Conservation (phyloP, 2,329 filamentous ascomycete species). For the Fusarium albidum region DNA sequence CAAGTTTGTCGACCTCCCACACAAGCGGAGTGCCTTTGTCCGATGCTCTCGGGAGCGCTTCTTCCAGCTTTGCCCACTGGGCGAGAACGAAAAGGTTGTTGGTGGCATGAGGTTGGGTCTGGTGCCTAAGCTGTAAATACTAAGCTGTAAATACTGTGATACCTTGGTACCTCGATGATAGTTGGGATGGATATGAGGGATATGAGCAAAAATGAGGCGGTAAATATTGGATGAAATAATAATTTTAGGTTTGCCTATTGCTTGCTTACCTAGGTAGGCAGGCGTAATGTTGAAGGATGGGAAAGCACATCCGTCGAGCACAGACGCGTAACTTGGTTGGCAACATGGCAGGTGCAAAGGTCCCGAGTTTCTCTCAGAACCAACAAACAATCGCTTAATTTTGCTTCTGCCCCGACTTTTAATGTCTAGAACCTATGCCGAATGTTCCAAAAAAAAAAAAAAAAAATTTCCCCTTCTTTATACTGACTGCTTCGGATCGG, state of each 20-base stretch:
- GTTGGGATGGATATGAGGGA: conserved; percentile 2
- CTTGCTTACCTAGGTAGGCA: no score
- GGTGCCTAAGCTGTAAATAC: conserved; percentile 59
- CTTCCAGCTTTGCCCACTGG: conserved; percentile 72
- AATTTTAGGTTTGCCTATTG: background rate
- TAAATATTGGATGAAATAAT: background rate
- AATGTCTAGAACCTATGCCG: background rate
- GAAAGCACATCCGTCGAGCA: conserved; percentile 1
- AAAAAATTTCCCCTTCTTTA: background rate
- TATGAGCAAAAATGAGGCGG: background rate
- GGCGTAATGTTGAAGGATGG: background rate
- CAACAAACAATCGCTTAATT: conserved; percentile 3
- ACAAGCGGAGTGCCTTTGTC: conserved; percentile 75
- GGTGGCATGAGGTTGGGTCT: conserved; percentile 62
- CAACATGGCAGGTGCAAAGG: background rate
- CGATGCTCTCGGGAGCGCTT: conserved; percentile 72
- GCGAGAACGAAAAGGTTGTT: conserved; percentile 63
- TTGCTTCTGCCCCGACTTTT: background rate
- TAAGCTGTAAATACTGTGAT: conserved; percentile 58
- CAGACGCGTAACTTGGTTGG: no score
- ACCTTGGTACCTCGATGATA: conserved; percentile 4
- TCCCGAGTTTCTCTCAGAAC: background rate
- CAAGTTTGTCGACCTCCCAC: conserved; percentile 75
- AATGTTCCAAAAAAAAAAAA: background rate
- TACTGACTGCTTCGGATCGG: background rate